phyloP scores from a whole-genome alignment of 345 rosid genomes.

The Raphanus raphanistrum region DNA sequence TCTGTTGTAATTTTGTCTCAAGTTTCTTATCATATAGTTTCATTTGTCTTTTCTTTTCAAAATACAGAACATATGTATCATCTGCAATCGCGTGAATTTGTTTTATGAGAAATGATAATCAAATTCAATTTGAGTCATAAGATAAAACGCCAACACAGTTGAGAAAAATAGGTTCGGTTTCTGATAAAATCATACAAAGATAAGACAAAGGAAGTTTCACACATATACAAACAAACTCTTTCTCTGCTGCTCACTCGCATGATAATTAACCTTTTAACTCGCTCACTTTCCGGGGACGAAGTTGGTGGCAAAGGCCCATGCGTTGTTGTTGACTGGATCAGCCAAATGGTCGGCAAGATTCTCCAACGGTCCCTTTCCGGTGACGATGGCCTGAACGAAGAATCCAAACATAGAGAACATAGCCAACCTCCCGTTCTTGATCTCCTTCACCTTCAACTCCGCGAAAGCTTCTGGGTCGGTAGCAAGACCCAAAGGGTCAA shows the following conservation, averaged over 20 bases:
- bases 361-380: slow-evolving; percentile 78
- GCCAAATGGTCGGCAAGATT: slow-evolving; percentile 83
- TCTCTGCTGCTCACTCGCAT: slow-evolving; percentile 29
- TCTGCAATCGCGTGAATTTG: too few relatives aligned
- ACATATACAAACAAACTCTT: slow-evolving; percentile 26
- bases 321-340: slow-evolving; percentile 86
- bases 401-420: slow-evolving; percentile 90
- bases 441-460: slow-evolving; percentile 76
- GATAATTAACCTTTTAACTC: background rate
- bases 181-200: slow-evolving; percentile 24
- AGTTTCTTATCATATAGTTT: slow-evolving; percentile 14
- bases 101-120: background rate
- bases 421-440: slow-evolving; percentile 81
- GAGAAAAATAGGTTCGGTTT: slow-evolving; percentile 27
- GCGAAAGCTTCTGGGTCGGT: slow-evolving; percentile 88
- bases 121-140: background rate
- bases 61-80: slow-evolving; percentile 3
- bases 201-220: slow-evolving; percentile 9
- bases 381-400: slow-evolving; percentile 85
- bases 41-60: slow-evolving; percentile 14
- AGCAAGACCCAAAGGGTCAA: slow-evolving; percentile 80
- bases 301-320: slow-evolving; percentile 89
- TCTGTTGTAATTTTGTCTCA: slow-evolving; percentile 34
- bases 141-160: slow-evolving; percentile 1
- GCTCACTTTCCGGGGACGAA: slow-evolving; percentile 82